Evolutionary conservation across 371 early-diverging fungal genomes (phyloP).

Genomic region (Dichotomocladium elegans): DNA sequence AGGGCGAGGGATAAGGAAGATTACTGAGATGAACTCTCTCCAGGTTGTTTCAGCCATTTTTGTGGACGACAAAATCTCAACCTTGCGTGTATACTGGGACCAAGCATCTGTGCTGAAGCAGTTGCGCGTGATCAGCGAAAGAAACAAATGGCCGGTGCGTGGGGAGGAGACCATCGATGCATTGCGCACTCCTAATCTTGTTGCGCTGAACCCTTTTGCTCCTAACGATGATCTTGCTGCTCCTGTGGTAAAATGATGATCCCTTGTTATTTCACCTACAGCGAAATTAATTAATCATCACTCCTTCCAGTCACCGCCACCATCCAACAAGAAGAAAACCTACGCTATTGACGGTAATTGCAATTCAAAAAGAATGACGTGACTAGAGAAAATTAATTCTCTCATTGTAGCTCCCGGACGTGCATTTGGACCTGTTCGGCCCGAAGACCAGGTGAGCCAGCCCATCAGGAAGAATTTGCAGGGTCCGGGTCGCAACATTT

Average conservation of each 20-base stretch:
- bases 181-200: conserved; percentile 14
- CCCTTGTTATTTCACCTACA: background rate
- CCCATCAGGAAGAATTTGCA: conserved; percentile 21
- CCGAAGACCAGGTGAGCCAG: conserved; percentile 31
- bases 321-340: conserved; percentile 2
- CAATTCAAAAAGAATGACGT: too few species aligned
- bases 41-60: conserved; percentile 40
- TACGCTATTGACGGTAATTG: conserved; percentile 4
- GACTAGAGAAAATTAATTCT: too few species aligned
- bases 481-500: conserved; percentile 33
- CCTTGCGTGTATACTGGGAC: conserved; percentile 41
- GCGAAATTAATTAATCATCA: background rate
- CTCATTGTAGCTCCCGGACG: conserved; percentile 26
- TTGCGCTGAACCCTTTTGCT: conserved; percentile 18
- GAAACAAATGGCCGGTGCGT: conserved; percentile 30
- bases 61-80: conserved; percentile 22
- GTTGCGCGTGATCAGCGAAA: conserved; percentile 27
- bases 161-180: conserved; percentile 31
- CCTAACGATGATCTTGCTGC: conserved; percentile 9
- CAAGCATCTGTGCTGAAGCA: conserved; percentile 44
- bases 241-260: conserved; percentile 12
- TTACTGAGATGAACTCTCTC: too few species aligned
- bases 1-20: too few species aligned
- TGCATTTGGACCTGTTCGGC: conserved; percentile 36
- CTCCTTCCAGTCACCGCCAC: background rate